Base-by-base conservation (phyloP, 73 alveolate species). In the Symbiodinium pilosum region DNA sequence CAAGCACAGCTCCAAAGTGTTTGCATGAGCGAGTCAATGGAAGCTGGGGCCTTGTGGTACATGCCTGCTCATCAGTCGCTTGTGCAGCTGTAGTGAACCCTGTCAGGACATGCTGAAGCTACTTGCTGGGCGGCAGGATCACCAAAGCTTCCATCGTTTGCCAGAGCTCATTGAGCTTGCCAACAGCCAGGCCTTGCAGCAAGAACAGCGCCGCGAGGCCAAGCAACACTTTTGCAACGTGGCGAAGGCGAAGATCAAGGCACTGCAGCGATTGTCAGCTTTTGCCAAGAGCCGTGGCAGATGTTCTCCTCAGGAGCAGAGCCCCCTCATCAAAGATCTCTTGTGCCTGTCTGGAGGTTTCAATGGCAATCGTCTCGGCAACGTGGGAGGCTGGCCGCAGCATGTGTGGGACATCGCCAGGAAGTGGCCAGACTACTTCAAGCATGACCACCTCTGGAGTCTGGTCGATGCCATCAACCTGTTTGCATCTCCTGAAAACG, bases 381-480 rank as follows among this genome's bases (percentile, higher is more conserved):
- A 41, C 64, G 28, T 14, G 24, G 87, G 77, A 16, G 87, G 54
- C 3, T 89, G 96, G 96, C 96, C 96, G n/a, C 71, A 89, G 20
- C 87, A 89, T 24, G 51, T 89, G 28, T 89, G 96, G 96, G 41
- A 40, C 24, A 41, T 64, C 69, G 96, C 96, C 3, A 47, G 32
- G 52, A 89, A 68, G 52, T 89, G 96, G 96, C 96, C 96, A 0
- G 44, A 26, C 30, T 89, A 41, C 75, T 89, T 8, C 96, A 89
- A 89, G 51, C 96, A 89, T 26, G 96, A 89, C 68, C 47, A 41
- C 73, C 64, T 89, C 73, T 89, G 96, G 96, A 34, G 75, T 26
- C 38, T 89, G 73, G n/a, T 89, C 44, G 96, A 89, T 68, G 87
- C 87, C 75, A 89, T 89, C 51, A 75, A 89, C 75, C 87, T 89